Evolutionary conservation across 2,329 filamentous ascomycete genomes (phyloP).

Genomic region (Ophiostoma tasmaniense): DNA sequence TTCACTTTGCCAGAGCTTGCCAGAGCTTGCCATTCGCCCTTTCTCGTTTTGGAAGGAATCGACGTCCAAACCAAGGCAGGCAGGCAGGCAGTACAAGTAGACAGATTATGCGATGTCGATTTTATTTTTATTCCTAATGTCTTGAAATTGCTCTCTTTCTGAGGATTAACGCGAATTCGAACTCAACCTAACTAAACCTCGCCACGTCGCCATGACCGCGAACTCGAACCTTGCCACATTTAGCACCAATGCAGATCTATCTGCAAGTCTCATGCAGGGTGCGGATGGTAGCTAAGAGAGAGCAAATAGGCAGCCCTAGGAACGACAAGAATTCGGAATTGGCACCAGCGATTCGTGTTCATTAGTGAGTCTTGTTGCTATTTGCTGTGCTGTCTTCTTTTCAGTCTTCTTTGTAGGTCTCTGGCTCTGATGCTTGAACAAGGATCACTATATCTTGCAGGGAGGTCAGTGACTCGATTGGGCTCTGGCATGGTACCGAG

Average conservation of each 20-base stretch:
- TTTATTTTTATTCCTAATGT: too few species aligned
- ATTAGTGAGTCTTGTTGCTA: background rate
- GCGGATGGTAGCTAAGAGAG: background rate
- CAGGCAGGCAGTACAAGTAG: background rate
- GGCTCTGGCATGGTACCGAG: too few species aligned
- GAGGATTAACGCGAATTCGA: background rate
- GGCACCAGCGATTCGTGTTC: background rate
- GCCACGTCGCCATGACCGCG: background rate
- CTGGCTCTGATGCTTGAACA: too few species aligned
- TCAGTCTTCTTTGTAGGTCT: too few species aligned
- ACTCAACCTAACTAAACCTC: background rate
- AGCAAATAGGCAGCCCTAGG: background rate
- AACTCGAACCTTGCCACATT: background rate
- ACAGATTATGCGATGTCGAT: background rate
- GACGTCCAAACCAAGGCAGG: background rate
- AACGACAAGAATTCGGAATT: background rate
- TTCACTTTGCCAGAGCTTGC: background rate
- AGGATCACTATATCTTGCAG: too few species aligned
- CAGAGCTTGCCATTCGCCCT: background rate
- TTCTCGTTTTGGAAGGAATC: background rate
- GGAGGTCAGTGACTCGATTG: too few species aligned
- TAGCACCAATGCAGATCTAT: background rate
- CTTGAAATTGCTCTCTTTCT: background rate
- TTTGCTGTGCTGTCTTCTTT: too few species aligned
- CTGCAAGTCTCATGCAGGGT: background rate